Base-by-base conservation (phyloP, 345 rosid genomes). In the Salix exigua region DNA sequence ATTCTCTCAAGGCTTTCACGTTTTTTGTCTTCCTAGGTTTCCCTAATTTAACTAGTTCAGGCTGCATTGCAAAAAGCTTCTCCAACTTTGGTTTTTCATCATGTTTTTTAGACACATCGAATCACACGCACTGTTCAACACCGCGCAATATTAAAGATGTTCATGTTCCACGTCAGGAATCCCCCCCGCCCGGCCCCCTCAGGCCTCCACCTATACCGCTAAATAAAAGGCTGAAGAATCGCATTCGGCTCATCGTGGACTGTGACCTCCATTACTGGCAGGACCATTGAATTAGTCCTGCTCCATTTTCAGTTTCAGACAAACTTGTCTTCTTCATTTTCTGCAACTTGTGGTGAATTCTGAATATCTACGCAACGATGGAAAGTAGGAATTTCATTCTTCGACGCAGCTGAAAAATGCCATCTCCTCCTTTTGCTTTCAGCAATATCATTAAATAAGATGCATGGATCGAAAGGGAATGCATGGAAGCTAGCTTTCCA, bases 231-330 rank as follows among this genome's bases (percentile, higher is more conserved):
- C 53, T 1, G 11, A 1, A 51, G 78, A 66, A 66, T 66, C 78
- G 35, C 4, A n/a, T 50, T 51, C 63, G 51, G n/a, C 71, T 50
- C 4, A 26, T 50, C 67, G 65, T 51, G 67, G 77, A 67, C 51
- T 13, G 7, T 33, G 78, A 66, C 72, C 72, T 75, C 66, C 70
- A 75, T 51, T 66, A 33, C 70, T 37, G 26, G 50, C 38, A 17
- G 11, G 66, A 53, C 64, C 72, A 7, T 3, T n/a, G 28, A 75
- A n/a, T n/a, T n/a, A 21, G 3, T 50, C 64, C 40, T 40, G 67
- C 53, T 40, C 35, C 25, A 73, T 14, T 33, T 46, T 40, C 75
- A 19, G 6, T 70, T 25, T 46, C 48, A 18, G 12, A 25, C 69
- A 19, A 40, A 16, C 17, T 63, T 31, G 12, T 48, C 30, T 73